These are phyloP conservation scores for Caulochytrium protostelioides DNA, from an alignment of 371 early-diverging fungal species.

Conservation along the genomic window DNA sequence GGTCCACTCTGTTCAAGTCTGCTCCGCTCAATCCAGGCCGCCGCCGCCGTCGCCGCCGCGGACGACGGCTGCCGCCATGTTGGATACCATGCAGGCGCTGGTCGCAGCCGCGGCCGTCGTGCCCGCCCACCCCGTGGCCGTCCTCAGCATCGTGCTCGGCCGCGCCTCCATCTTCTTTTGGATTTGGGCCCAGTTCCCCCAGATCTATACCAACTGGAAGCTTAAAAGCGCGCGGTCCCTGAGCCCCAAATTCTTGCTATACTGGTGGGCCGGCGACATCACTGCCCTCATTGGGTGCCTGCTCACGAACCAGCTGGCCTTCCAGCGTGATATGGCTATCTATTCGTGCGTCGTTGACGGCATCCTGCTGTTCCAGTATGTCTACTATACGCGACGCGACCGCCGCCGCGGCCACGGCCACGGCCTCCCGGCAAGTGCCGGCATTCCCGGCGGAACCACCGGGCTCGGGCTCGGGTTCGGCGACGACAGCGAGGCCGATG, in stretches of 20 bases:
- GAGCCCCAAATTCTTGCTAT: conserved; percentile 41
- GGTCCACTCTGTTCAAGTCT: too few species aligned
- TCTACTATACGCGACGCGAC: conserved; percentile 14
- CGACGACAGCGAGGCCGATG: too few species aligned
- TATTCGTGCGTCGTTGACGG: conserved; percentile 31
- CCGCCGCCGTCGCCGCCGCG: too few species aligned
- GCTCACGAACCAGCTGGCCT: conserved; percentile 46
- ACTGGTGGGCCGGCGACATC: conserved; percentile 68
- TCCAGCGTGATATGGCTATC: conserved; percentile 40
- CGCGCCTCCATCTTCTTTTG: conserved; percentile 45
- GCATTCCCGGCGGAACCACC: too few species aligned
- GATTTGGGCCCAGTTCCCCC: conserved; percentile 59
- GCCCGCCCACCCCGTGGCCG: too few species aligned
- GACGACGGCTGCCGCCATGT: too few species aligned
- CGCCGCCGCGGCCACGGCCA: not conserved
- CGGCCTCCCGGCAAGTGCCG: not conserved
- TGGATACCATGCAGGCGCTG: too few species aligned
- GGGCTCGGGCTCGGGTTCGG: too few species aligned
- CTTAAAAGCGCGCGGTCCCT: conserved; percentile 31
- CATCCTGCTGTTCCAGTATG: conserved; percentile 21
- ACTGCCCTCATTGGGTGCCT: conserved; percentile 53
- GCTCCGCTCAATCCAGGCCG: too few species aligned
- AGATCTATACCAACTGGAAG: conserved; percentile 35
- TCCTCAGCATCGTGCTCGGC: conserved; percentile 26
- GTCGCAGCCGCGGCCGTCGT: too few species aligned